Base-by-base conservation (phyloP, 345 rosid genomes). In the Rhodamnia rubescens region DNA sequence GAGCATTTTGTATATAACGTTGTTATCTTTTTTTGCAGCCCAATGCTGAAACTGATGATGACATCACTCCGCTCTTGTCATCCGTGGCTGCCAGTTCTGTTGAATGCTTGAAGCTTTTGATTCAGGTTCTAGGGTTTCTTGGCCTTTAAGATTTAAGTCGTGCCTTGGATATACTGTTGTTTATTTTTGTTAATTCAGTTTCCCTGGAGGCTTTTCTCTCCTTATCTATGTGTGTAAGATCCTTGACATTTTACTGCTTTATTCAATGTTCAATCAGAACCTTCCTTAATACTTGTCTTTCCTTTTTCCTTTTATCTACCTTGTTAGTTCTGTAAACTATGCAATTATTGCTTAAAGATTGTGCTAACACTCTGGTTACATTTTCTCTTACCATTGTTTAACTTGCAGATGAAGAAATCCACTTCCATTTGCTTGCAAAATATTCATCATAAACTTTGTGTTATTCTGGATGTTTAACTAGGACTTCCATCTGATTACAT, bases 71-170 rank as follows among this genome's bases (percentile, higher is more conserved):
- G 11, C 74, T 97, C 74, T 86, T 97, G 90, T 95, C 99, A 58
- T 92, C 98, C 32, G 98, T 97, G 1, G 99, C 99, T 50, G 99
- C 99, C 8, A 93, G 93, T 89, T 97, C 99, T 85, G 86, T 93
- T 50, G 87, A 94, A 64, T 94, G 98, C 91, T 85, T 92, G 85
- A 98, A 95, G 84, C 90, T 92, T 85, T 87, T 97, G 83, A 90
- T 95, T 88, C 92, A 97, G 99, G 99, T 95, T 83, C 64, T 64
- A 15, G 85, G 58, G 88, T 86, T 87, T 88, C 87, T 57, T 87
- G 78, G 36, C 29, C 53, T 49, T 47, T 29, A 59, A 51, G 44
- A 14, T 86, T 74, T 83, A 29, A 81, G 29, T 44, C 9, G 8
- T 61, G 22, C 82, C 40, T 49, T 11, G 29, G 50, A 53, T 51